Base-by-base conservation (phyloP, 805 yeast species). In the Candida anglica region DNA sequence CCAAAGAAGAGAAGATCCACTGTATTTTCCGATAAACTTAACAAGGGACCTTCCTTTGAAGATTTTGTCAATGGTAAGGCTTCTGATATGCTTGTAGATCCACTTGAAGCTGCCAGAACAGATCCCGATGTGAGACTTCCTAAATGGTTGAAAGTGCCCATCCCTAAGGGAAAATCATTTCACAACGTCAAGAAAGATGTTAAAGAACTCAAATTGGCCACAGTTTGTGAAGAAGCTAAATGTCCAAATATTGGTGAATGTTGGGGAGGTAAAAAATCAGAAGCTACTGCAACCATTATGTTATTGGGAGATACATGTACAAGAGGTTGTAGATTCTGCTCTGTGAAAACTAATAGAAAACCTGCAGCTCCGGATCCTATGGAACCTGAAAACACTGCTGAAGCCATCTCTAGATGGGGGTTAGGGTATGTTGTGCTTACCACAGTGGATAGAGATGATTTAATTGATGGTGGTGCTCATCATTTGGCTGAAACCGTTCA, bases 231-330 rank as follows among this genome's bases (percentile, higher is more conserved):
- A 60, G 98, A 93, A 53, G 98, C 98, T 4, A 82, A 93, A 53
- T 93, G 99, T 63, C 99, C 99, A n/a, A 93, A 93, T 58, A 93
- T 93, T 42, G 96, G 98, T 33, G 99, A 93, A 58, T 93, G 99
- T 62, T 93, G 99, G 99, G 98, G 98, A 36, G 98, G 98, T 19
- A 77, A 81, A 50, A 82, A 89, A 57, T 77, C 91, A 5, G 91
- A 87, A 43, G 97, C 98, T 3, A 87, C 96, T 6, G 96, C 96
- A 5, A 93, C 99, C 2, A 93, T 93, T 47, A 93, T 93, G 99
- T 69, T 93, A 38, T 73, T 93, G 75, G 99, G 99, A 41, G 99
- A 93, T 51, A 93, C 98, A 0, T 93, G 99, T 63, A 93, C 99
- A 1, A 75, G 99, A 63, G 99, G 99, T n/a, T 93, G 99, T 57